phyloP scores from a whole-genome alignment of 371 early-diverging fungal species.

The Haplosporangium sp. region DNA sequence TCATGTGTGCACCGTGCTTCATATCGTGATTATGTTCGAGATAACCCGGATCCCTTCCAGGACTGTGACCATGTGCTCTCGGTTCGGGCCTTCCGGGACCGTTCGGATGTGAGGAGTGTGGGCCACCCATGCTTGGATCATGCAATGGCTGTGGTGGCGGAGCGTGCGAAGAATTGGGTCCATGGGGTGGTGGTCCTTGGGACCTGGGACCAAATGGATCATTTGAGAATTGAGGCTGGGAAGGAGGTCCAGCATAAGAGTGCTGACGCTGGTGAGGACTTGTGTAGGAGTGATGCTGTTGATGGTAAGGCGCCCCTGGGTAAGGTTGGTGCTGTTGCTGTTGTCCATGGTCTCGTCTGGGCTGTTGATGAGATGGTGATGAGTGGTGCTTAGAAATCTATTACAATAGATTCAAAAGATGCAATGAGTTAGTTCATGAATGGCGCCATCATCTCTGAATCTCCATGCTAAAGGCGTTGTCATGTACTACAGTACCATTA shows the following conservation, averaged over 20 bases:
- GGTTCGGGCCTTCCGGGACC: conserved; percentile 12
- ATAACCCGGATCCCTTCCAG: conserved; percentile 20
- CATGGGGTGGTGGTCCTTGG: conserved; percentile 18
- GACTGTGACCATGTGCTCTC: conserved; percentile 9
- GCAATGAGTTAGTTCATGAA: too few relatives aligned
- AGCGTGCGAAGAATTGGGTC: conserved; percentile 14
- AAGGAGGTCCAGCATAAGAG: conserved; percentile 37
- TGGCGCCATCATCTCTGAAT: too few relatives aligned
- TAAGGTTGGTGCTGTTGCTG: conserved; percentile 17
- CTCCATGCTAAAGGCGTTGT: background rate
- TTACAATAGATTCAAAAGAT: background rate
- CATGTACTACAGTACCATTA: conserved; percentile 8
- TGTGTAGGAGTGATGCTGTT: conserved; percentile 24
- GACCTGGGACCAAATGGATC: conserved; percentile 33
- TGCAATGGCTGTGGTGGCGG: conserved; percentile 18
- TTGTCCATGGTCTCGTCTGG: conserved; percentile 24
- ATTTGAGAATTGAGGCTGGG: conserved; percentile 27
- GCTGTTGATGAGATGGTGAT: conserved; percentile 11
- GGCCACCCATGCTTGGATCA: conserved; percentile 13
- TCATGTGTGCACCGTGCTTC: conserved; percentile 21
- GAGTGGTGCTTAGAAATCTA: conserved; percentile 10
- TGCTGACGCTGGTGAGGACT: conserved; percentile 46
- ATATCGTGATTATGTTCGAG: conserved; percentile 21
- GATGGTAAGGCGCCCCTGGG: conserved; percentile 20
- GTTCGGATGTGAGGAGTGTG: conserved; percentile 10